Conservation (phyloP, 192 early-diverging fungal genomes). For the Coemansia sp. region DNA sequence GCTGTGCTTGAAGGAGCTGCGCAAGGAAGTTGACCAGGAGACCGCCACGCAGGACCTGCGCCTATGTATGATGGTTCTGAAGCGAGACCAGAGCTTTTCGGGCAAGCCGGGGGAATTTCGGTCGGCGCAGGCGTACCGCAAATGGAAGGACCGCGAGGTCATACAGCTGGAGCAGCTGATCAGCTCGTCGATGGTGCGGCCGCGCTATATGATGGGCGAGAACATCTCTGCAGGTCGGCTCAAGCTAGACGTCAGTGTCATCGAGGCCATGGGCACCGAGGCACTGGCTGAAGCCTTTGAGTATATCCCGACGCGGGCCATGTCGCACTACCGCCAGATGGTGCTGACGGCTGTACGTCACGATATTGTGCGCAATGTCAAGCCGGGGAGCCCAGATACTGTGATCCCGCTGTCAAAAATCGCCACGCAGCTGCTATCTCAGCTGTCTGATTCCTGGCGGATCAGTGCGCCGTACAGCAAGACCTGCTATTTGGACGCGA, state of each 20-base stretch:
- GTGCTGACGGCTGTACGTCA: slow-evolving; percentile 24
- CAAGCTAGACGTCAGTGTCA: slow-evolving; percentile 25
- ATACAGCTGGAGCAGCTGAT: slow-evolving; percentile 47
- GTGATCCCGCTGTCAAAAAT: slow-evolving; percentile 26
- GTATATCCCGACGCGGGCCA: slow-evolving; percentile 39
- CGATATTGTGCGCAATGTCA: slow-evolving; percentile 27
- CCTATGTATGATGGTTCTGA: slow-evolving; percentile 32
- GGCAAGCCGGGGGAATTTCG: slow-evolving; percentile 39
- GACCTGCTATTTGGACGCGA: slow-evolving; percentile 42
- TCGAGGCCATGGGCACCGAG: slow-evolving; percentile 25
- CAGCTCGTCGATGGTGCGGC: slow-evolving; percentile 30
- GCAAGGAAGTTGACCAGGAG: slow-evolving; percentile 38
- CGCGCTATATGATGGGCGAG: slow-evolving; percentile 41
- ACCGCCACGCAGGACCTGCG: slow-evolving; percentile 41
- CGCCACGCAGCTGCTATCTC: slow-evolving; percentile 39
- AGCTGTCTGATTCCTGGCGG: slow-evolving; percentile 40
- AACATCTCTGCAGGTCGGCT: slow-evolving; percentile 24
- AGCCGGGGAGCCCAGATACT: slow-evolving; percentile 2
- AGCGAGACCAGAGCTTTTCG: slow-evolving; percentile 42
- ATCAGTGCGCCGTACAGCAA: slow-evolving; percentile 39
- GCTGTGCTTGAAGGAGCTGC: slow-evolving; percentile 26
- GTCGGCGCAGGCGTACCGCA: slow-evolving; percentile 23
- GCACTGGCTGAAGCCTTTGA: slow-evolving; percentile 38
- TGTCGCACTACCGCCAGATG: slow-evolving; percentile 21
- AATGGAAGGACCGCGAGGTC: slow-evolving; percentile 49